Base-by-base conservation (phyloP, 371 early-diverging fungal species). In the Funneliformis caledonium region DNA sequence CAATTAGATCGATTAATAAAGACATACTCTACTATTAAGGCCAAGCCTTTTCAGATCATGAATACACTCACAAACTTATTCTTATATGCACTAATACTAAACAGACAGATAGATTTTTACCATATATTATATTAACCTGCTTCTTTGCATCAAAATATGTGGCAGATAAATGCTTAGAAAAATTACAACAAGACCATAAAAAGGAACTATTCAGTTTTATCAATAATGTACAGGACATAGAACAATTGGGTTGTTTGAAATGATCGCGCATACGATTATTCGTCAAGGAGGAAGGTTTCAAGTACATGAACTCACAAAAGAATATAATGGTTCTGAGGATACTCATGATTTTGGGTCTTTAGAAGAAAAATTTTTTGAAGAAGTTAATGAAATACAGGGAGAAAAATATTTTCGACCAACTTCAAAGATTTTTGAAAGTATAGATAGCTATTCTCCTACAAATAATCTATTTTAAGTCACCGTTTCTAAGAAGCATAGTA, bases 401-500 rank as follows among this genome's bases (percentile, higher is more conserved):
- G 31, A 0, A 26, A 65, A 65, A 22, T 65, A 65, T 65, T 65
- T 0, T 26, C 31, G 0, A 0, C 67, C 4, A 65, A 65, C 67
- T 22, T 65, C 67, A 3, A 65, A 65, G 42, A 22, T n/a, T 65
- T 65, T 65, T 0, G 6, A 65, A 37, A 65, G 2, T 22, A 65
- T 65, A 65, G 67, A 65, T 26, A 26, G 67, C 22, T 65, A 65
- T 65, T 9, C 65, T 65, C 5, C 0, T 37, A 0, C 65, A n/a
- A 65, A 50, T 65, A 65, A 65, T 22, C n/a, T 65, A 65, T 65
- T 65, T 65, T n/a, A 65, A 65, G 65, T 65, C 8, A 64, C 64
- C 6, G 0, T 64, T 64, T 22, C 12, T 64, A 64, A 19, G 0
- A 64, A 64, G 64, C 10, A 33, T 64, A 65, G 65, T 65, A 65